Evolutionary conservation across 257 asterid genomes (phyloP), one percentile per base, ranked within the genome.

Genomic region (Solanum gracilifrons): DNA sequence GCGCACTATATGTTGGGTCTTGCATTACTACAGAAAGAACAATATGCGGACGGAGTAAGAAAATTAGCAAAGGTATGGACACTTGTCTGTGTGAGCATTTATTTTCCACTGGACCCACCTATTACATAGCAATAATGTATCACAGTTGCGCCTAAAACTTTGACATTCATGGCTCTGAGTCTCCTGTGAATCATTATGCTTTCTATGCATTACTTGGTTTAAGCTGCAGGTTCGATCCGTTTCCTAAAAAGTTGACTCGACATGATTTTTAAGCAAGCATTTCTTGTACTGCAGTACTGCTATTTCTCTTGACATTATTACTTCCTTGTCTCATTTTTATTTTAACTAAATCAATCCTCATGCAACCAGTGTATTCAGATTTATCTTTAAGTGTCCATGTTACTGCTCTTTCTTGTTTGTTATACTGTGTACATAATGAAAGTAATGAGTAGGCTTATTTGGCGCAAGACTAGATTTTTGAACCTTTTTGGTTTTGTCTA

Each of bases 1-100:
- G 98, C 89, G 6, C 96, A 92, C 89, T 92, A 93, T 84, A 92
- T 93, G 94, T 95, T 94, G 36, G 96, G 98, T 73, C 98, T 92
- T 37, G 98, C 95, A 11, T 87, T 94, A 89, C 93, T 93, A 43
- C 90, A 92, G 87, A 92, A 83, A 90, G 88, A 90, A 90, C 93
- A 91, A 16, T 93, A 88, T 76, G 91, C 90, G 23, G 93, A 92
- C 86, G 98, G 98, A 86, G 92, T 92, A 88, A 94, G 85, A 90
- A 91, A 89, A 92, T 84, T 94, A 90, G 95, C 92, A 89, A 93
- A 88, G 87, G 98, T 68, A 68, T 68, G 74, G 74, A 68, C 74
- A 68, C 74, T 68, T 68, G 35, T 27, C 74, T 68, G 35, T 68
- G 74, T 68, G 21, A 68, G 74, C 33, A 25, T 68, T 25, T 68